Conservation (phyloP, 805 yeast genomes). For the Kuraishia molischiana region DNA sequence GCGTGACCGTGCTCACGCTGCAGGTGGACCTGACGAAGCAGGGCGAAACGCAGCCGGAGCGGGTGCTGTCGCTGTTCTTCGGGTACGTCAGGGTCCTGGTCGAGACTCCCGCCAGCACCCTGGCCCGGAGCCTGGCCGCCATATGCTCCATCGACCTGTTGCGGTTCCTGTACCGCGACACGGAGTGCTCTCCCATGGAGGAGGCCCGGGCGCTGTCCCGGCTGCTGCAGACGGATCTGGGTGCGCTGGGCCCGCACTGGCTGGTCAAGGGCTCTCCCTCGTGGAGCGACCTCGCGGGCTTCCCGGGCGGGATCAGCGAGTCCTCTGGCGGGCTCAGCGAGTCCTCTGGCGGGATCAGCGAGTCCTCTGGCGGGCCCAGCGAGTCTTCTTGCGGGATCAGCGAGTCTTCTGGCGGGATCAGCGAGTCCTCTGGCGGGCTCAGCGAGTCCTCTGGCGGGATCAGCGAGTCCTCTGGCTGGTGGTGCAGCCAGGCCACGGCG, state of each 20-base stretch:
- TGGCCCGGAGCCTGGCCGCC: constrained; percentile 37
- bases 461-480: constrained; percentile 17
- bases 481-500: constrained; percentile 28
- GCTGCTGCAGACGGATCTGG: constrained; percentile 26
- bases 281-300: constrained; percentile 13
- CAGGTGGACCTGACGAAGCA: constrained; percentile 37
- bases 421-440: not conserved
- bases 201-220: constrained; percentile 35
- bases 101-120: constrained; percentile 9
- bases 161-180: constrained; percentile 32
- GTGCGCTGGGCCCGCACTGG: constrained; percentile 22
- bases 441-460: not conserved
- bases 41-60: constrained; percentile 29
- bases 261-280: constrained; percentile 30
- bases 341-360: constrained; percentile 21
- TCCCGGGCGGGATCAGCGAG: constrained; percentile 22
- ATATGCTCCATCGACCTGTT: constrained; percentile 34
- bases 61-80: constrained; percentile 25
- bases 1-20: constrained; percentile 31
- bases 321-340: too few species aligned
- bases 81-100: constrained; percentile 16
- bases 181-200: constrained; percentile 28
- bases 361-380: too few species aligned
- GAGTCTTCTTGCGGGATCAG: not conserved
- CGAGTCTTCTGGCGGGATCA: not conserved